phyloP scores from a whole-genome alignment of 139 green algal genomes.

The Volvox africanus region DNA sequence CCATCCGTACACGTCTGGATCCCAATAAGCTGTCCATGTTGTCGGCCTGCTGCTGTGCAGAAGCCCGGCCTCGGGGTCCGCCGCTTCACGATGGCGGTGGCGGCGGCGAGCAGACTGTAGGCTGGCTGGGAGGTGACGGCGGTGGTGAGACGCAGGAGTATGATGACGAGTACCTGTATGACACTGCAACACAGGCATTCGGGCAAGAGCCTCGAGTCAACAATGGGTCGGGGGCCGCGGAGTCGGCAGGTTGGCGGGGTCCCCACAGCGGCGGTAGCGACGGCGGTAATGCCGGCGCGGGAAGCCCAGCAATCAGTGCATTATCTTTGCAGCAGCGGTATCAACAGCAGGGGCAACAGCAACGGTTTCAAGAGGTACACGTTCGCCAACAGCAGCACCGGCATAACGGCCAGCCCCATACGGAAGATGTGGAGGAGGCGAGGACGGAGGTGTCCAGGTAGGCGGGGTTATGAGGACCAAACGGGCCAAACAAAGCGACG shows the following conservation, averaged over 20 bases:
- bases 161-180: not conserved
- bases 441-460: conserved; percentile 28
- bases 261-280: not conserved
- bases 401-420: not conserved
- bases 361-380: not conserved
- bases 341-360: not conserved
- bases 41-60: not conserved
- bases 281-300: not conserved
- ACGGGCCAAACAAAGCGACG: too few relatives aligned
- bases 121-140: not conserved
- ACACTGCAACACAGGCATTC: conserved; percentile 2
- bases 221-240: not conserved
- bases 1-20: too few relatives aligned
- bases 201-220: not conserved
- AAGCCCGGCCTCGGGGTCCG: not conserved
- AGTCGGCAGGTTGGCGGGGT: not conserved
- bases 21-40: too few relatives aligned
- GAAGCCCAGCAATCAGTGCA: not conserved
- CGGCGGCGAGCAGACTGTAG: conserved; percentile 10
- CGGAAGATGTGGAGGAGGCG: conserved; percentile 4
- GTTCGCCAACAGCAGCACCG: not conserved
- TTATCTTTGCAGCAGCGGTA: not conserved
- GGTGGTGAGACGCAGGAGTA: not conserved
- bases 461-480: too few relatives aligned
- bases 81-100: not conserved